A percentile compares a stretch with the other conserved stretches of the same genome.
Evolutionary conservation across 2,329 filamentous ascomycete species (phyloP).

Genomic region (Coniochaeta sp.): DNA sequence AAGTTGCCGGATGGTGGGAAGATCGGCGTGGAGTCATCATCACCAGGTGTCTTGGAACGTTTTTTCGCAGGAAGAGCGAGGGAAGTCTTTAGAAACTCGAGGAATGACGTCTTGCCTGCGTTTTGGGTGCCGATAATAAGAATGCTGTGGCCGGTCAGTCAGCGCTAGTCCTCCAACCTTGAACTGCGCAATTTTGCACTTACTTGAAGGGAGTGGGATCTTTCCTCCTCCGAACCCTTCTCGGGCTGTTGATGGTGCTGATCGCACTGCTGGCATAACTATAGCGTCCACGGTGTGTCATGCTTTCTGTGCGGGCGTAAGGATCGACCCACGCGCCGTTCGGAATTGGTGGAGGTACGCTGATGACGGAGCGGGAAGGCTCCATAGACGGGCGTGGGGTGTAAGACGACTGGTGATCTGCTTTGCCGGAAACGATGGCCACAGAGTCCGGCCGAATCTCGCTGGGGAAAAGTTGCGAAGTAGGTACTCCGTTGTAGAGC

Average conservation of each 20-base stretch:
- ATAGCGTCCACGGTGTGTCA: conserved; percentile 92
- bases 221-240: conserved; percentile 86
- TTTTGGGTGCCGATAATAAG: conserved; percentile 82
- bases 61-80: conserved; percentile 79
- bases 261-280: conserved; percentile 91
- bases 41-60: conserved; percentile 44
- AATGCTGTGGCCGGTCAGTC: conserved; percentile 49
- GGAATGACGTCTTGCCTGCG: conserved; percentile 92
- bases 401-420: conserved; percentile 24
- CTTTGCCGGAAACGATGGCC: conserved; percentile 46
- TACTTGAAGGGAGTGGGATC: conserved; percentile 98
- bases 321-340: conserved; percentile 61
- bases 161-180: background rate
- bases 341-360: conserved; percentile 48
- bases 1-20: conserved; percentile 60
- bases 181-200: conserved; percentile 29
- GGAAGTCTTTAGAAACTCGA: conserved; percentile 87
- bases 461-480: conserved; percentile 44
- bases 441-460: conserved; percentile 58
- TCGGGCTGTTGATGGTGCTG: conserved; percentile 87
- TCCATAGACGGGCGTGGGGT: conserved; percentile 46
- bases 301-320: conserved; percentile 81
- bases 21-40: conserved; percentile 50
- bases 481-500: conserved; percentile 38
- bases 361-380: conserved; percentile 32